phyloP scores from a whole-genome alignment of 2,329 filamentous ascomycete species.

The Cladosporium sp. region DNA sequence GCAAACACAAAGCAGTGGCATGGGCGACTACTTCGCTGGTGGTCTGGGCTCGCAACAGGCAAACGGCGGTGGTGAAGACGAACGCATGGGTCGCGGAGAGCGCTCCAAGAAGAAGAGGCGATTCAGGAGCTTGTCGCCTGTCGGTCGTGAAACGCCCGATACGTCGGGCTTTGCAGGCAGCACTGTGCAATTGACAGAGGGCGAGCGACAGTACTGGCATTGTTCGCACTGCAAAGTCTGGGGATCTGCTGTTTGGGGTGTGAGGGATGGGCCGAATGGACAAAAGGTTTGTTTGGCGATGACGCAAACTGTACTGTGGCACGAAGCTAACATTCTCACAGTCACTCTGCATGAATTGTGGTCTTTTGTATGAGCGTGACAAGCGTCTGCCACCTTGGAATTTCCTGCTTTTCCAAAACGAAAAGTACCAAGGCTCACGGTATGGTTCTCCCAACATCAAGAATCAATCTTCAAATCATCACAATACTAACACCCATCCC shows the following conservation, averaged over 20 bases:
- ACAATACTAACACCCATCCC: background rate
- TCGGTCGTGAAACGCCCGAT: slow-evolving; percentile 79
- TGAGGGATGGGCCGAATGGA: slow-evolving; percentile 83
- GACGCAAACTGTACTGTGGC: background rate
- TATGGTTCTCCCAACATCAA: background rate
- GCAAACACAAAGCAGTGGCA: slow-evolving; percentile 40
- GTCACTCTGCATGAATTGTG: slow-evolving; percentile 92
- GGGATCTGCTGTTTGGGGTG: slow-evolving; percentile 90
- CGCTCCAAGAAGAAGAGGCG: slow-evolving; percentile 92
- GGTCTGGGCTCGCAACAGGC: slow-evolving; percentile 35
- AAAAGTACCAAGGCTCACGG: slow-evolving; percentile 36
- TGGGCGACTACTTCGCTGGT: slow-evolving; percentile 55
- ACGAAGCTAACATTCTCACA: slow-evolving; percentile 33
- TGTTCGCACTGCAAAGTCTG: slow-evolving; percentile 84
- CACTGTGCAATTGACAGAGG: slow-evolving; percentile 61
- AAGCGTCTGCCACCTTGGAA: slow-evolving; percentile 76
- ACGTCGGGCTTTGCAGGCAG: slow-evolving; percentile 62
- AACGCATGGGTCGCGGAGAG: slow-evolving; percentile 86
- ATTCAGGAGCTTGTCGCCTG: slow-evolving; percentile 82
- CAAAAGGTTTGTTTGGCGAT: slow-evolving; percentile 61
- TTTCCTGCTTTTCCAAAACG: slow-evolving; percentile 59
- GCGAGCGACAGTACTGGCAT: slow-evolving; percentile 76
- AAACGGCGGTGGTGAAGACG: slow-evolving; percentile 51
- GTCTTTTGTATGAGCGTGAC: slow-evolving; percentile 81
- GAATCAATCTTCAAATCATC: background rate